Evolutionary conservation across 2,329 filamentous ascomycete species (phyloP).

Genomic region (Ophiosphaerella herpotricha): DNA sequence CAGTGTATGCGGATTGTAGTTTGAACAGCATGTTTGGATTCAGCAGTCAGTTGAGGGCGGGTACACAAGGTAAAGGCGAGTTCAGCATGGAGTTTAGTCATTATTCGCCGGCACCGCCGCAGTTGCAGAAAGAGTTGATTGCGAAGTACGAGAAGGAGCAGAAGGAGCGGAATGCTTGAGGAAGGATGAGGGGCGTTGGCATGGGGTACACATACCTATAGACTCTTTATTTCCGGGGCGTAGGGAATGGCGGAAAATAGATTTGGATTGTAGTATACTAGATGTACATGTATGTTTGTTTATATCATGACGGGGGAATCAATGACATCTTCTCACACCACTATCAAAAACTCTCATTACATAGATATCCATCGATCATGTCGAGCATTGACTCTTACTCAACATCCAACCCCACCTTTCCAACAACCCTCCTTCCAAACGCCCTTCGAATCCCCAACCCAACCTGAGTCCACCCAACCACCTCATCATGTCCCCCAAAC

Average conservation of each 20-base stretch:
- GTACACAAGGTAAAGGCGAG: slow-evolving; percentile 97
- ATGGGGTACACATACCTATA: slow-evolving; percentile 9
- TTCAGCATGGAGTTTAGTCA: slow-evolving; percentile 99
- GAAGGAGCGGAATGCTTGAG: slow-evolving; percentile 66
- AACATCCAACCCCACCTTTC: slow-evolving; percentile 32
- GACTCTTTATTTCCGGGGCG: slow-evolving; percentile 15
- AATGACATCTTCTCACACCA: neutral
- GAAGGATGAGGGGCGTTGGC: slow-evolving; percentile 1
- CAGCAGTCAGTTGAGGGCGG: slow-evolving; percentile 84
- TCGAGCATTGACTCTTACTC: slow-evolving; percentile 18
- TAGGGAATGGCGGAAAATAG: slow-evolving; percentile 2
- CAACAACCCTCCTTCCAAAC: slow-evolving; percentile 55
- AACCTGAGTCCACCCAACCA: slow-evolving; percentile 69
- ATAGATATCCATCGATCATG: no score
- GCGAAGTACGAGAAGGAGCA: slow-evolving; percentile 70
- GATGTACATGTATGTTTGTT: slow-evolving; percentile 23
- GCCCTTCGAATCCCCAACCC: slow-evolving; percentile 67
- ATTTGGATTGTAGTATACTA: slow-evolving; percentile 11
- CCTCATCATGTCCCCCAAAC: slow-evolving; percentile 65
- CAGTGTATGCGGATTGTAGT: slow-evolving; percentile 86
- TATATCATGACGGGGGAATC: slow-evolving; percentile 4
- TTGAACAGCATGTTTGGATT: slow-evolving; percentile 99
- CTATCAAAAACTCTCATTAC: no score
- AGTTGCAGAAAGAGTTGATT: slow-evolving; percentile 81
- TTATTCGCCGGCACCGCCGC: slow-evolving; percentile 83